Evolutionary conservation across 305 asterid species (phyloP), one percentile per base, ranked within the genome.

Genomic region (Fraxinus sp.): DNA sequence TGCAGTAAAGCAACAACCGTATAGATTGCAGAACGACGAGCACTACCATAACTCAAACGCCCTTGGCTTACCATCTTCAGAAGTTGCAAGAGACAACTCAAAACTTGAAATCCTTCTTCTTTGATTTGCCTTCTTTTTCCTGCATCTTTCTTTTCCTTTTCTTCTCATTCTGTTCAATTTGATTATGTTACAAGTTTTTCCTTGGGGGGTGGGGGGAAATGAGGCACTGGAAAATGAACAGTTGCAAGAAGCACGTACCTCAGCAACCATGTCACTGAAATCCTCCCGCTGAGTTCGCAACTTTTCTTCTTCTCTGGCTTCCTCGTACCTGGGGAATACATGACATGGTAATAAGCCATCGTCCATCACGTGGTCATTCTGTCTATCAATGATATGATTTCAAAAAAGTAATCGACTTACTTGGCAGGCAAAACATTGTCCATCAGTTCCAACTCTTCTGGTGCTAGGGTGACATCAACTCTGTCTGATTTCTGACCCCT

Each of bases 191-290:
- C 32, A 36, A 70, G 2, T 24, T 77, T 3, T 79, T 59, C 49
- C 36, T 16, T n/a, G 13, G 59, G n/a, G 75, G 75, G 28, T n/a
- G 57, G 74, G 36, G 24, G 80, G 2, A 33, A 79, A 13, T 70
- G n/a, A 9, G 39, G 46, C 35, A 20, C 0, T 1, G 0, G 57
- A 10, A 41, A 18, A 46, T 70, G 14, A 81, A 49, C 20, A 11
- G 30, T 43, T 36, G 36, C 28, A 75, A 16, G 22, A 26, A 75
- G 26, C 37, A 75, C 80, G 16, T 74, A 96, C 99, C 98, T 95
- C 99, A 4, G 98, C 99, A 83, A 96, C 99, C 98, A 96, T 92
- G 89, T 96, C 99, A 83, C 99, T 96, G 90, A 96, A 96, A 88
- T 96, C 98, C 92, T 96, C 98, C 28, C 91, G 89, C 87, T 96